Evolutionary conservation across 345 rosid species (phyloP), one percentile per base, ranked within the genome.

Genomic region (Hirschfeldia incana): DNA sequence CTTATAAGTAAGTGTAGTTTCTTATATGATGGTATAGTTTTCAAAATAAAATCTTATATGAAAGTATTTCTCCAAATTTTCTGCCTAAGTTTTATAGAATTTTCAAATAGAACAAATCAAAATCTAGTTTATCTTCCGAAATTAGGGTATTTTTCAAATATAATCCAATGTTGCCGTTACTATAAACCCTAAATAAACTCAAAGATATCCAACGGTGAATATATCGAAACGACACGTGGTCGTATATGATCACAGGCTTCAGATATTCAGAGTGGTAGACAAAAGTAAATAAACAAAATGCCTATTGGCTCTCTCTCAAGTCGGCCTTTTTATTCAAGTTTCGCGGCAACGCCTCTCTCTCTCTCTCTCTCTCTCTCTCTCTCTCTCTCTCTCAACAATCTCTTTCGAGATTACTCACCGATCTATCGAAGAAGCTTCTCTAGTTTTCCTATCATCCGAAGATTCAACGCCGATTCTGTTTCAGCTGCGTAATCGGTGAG

Each of bases 401-500:
- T 21, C 12, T 46, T 46, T 37, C 44, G 44, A 39, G 44, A 8
- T 39, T 4, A 1, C 17, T 49, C 57, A 49, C 57, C 57, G 57
- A 49, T 49, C 57, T 49, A n/a, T 49, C 17, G 17, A 12, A 9
- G 68, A 76, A 67, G 37, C 27, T 49, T 58, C 70, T 61, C 36
- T 15, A 67, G 65, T 81, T 4, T 65, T 79, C 73, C n/a, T n/a
- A n/a, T n/a, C n/a, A n/a, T n/a, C n/a, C n/a, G n/a, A n/a, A n/a
- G 21, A 10, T 55, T 73, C 2, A 13, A n/a, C 12, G 33, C 72
- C 78, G 68, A 65, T 69, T 74, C 75, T 60, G 59, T 1, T 57
- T 63, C 49, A 79, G 69, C 49, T 33, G n/a, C 8, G 11, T 21
- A 49, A 82, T 57, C 67, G 80, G 92, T 83, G 66, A 77, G 88